phyloP scores from a whole-genome alignment of 306 rosid species.

The Lathyrus aphaca region DNA sequence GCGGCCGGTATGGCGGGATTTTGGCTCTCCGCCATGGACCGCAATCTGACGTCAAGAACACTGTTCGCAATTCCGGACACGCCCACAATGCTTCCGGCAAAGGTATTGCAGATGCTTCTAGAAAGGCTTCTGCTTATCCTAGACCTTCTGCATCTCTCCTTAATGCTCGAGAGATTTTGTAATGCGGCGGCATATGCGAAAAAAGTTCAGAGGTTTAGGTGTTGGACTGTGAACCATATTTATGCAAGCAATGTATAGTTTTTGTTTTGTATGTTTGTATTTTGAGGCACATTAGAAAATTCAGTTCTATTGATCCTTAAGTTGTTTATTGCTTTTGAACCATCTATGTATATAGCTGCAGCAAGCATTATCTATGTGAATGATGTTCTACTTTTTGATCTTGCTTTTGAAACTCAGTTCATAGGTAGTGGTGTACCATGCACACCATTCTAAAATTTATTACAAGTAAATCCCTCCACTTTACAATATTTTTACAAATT shows the following conservation, averaged over 20 bases:
- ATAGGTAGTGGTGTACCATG: neutral
- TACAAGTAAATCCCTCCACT: too few species aligned
- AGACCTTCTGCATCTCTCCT: slow-evolving; percentile 70
- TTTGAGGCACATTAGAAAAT: slow-evolving; percentile 38
- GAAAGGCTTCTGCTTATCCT: slow-evolving; percentile 53
- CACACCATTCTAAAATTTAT: neutral
- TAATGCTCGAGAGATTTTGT: slow-evolving; percentile 39
- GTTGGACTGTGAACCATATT: slow-evolving; percentile 32
- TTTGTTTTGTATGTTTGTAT: slow-evolving; percentile 34
- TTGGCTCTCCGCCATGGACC: too few species aligned
- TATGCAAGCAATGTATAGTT: slow-evolving; percentile 56
- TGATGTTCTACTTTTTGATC: slow-evolving; percentile 16
- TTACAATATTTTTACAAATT: too few species aligned
- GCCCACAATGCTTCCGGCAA: slow-evolving; percentile 9
- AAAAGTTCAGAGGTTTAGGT: slow-evolving; percentile 36
- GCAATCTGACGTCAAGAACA: too few species aligned
- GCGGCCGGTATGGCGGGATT: too few species aligned
- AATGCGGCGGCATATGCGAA: neutral
- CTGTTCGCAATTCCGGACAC: too few species aligned
- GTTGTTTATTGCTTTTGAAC: slow-evolving; percentile 20
- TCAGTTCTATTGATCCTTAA: slow-evolving; percentile 31
- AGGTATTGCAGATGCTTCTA: slow-evolving; percentile 41
- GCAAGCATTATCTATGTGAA: slow-evolving; percentile 7
- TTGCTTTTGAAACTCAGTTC: neutral
- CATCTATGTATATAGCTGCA: slow-evolving; percentile 29